Evolutionary conservation across 192 early-diverging fungal genomes (phyloP), one percentile per base, ranked within the genome.

Genomic region (Oehlia diaphana): DNA sequence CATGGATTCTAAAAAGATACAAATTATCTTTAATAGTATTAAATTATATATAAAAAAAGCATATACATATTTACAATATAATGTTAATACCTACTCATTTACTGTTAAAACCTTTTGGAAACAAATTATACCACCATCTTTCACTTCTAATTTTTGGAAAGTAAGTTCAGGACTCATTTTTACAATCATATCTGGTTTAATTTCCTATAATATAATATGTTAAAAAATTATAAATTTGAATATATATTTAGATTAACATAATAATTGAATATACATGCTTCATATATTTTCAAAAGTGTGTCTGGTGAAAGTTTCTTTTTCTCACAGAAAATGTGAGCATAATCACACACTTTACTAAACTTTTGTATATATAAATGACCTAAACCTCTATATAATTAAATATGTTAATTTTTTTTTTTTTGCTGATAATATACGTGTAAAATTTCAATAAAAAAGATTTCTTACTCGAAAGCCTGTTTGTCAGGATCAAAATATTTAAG

Each of bases 131-230:
- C 98, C 98, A 47, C 98, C 98, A 73, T 93, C 93, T 82, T 95
- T 92, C 63, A 99, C 90, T 80, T 99, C 98, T 21, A 92, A 91
- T 35, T 83, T 67, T 4, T 68, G 65, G 82, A 96, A 97, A 3
- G 93, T 93, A 42, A 75, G 37, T 42, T 87, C 84, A 13, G 79
- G 47, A 73, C 94, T 92, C 85, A 95, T 90, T 31, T 79, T 75
- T 65, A 97, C 96, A 69, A 99, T 93, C 93, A 97, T 92, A 8
- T 86, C 88, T 0, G 97, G 96, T 86, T 98, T 97, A 77, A 99
- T 91, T 85, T 99, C 98, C 88, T 95, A 77, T 2, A 33, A 62
- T 6, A 75, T 9, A 37, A 37, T 37, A 63, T 13, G 35, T 61
- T 23, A 63, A 61, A 37, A 9, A 64, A 42, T n/a, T 42, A 3